phyloP scores from a whole-genome alignment of 176 grass and related monocot genomes.

The Thalia dealbata region DNA sequence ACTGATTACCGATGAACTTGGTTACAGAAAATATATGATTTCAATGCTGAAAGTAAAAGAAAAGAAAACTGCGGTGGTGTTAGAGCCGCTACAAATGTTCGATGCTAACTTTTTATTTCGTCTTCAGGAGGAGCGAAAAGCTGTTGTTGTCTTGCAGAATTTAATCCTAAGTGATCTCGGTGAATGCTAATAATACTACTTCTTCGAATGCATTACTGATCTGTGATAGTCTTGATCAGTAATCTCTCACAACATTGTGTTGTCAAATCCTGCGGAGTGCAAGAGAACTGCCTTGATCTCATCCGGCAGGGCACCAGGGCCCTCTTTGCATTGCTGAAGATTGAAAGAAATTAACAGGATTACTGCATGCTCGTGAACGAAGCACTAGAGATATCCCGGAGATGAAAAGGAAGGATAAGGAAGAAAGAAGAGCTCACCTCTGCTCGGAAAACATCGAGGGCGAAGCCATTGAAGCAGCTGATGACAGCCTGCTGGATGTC shows the following conservation, averaged over 20 bases:
- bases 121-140: background rate
- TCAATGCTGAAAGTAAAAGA: background rate
- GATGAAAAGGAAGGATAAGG: too few species aligned
- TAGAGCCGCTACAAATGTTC: background rate
- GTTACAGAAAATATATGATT: background rate
- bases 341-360: background rate
- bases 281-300: constrained; percentile 78
- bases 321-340: constrained; percentile 48
- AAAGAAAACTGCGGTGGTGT: background rate
- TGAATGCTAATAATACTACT: background rate
- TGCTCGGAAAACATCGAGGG: constrained; percentile 61
- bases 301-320: constrained; percentile 42
- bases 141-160: background rate
- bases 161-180: background rate
- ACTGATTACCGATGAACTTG: background rate
- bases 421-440: constrained; percentile 32
- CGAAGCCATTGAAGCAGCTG: constrained; percentile 71
- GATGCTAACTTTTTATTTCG: background rate
- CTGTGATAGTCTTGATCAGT: too few species aligned
- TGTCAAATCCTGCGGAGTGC: constrained; percentile 41
- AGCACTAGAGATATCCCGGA: background rate
- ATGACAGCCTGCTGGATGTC: constrained; percentile 61
- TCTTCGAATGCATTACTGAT: background rate
- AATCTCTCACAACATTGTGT: constrained; percentile 19
- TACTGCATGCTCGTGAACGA: constrained; percentile 10